Evolutionary conservation across 768 basidiomycete genomes (phyloP).

Genomic region (Brasilioporus rufonigricans): DNA sequence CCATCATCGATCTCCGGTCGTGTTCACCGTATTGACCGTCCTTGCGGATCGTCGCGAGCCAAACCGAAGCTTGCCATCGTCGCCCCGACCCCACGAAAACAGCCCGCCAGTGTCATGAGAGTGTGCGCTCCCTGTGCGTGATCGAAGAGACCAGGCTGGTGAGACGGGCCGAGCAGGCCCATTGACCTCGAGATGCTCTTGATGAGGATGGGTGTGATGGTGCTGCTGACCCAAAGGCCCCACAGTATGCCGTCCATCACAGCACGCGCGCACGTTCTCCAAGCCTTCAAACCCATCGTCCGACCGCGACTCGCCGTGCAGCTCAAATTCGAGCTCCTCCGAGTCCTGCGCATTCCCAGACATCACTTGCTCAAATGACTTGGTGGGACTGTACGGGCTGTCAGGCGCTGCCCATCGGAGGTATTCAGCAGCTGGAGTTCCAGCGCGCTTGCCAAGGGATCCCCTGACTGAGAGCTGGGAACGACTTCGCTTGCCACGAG

Average conservation of each 20-base stretch:
- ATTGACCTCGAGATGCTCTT: conserved; percentile 54
- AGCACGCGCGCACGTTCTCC: conserved; percentile 93
- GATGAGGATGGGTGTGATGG: conserved; percentile 54
- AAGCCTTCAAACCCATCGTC: conserved; percentile 88
- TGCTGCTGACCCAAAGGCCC: conserved; percentile 57
- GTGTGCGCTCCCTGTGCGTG: conserved; percentile 68
- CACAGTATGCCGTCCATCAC: conserved; percentile 84
- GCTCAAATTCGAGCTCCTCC: conserved; percentile 78
- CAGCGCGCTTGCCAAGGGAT: conserved; percentile 80
- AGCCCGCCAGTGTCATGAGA: conserved; percentile 68
- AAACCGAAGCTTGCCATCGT: conserved; percentile 69
- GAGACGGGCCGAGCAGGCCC: conserved; percentile 60
- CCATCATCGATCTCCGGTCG: conserved; percentile 25
- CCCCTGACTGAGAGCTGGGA: conserved; percentile 73
- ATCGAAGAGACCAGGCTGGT: conserved; percentile 85
- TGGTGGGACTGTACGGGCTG: conserved; percentile 72
- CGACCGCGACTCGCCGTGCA: conserved; percentile 68
- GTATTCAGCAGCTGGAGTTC: conserved; percentile 91
- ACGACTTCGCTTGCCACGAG: conserved; percentile 72
- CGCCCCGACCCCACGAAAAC: conserved; percentile 65
- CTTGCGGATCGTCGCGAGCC: conserved; percentile 63
- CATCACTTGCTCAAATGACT: conserved; percentile 59
- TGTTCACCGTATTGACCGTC: conserved; percentile 31
- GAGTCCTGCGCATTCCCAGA: conserved; percentile 39
- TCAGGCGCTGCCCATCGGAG: conserved; percentile 76